Base-by-base conservation (phyloP, 2,329 filamentous ascomycete species). In the Nemania serpens region DNA sequence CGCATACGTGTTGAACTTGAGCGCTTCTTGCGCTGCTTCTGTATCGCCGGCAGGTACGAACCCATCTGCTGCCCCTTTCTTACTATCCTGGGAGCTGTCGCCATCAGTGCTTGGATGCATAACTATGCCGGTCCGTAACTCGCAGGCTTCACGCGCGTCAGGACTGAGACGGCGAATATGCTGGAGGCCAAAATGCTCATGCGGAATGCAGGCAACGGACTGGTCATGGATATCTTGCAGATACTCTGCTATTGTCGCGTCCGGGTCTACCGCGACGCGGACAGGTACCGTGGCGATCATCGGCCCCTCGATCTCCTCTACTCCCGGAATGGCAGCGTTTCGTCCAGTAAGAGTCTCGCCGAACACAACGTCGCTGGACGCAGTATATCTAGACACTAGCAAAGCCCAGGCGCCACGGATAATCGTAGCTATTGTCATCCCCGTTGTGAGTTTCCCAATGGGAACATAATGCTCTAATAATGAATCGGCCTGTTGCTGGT, bases 121-220 rank as follows among this genome's bases (percentile, higher is more conserved):
- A 0, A 85, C 81, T 1, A 87, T 71, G 7, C 83, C 79, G 0
- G 82, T 85, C 6, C 81, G 79, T 47, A 86, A 77, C 63, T 85
- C 80, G 66, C 84, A 86, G 2, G 84, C 84, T 60, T 83, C 77
- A 10, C 81, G 76, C 4, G 82, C 80, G 59, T 86, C 83, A 1
- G 78, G 75, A 66, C 82, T 84, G 12, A 88, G 73, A 20, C 79
- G 78, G 10, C 85, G 82, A 61, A 88, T 88, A 63, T 86, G 77
- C 66, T 87, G 84, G 46, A 87, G 75, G 18, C 85, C 85, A 51
- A 83, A 79, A 70, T 91, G 87, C 71, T 91, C 85, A 69, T 89
- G 82, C 0, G 86, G 83, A 5, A 89, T 88, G 65, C 85, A 82
- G 2, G 79, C 74, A 0, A 85, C 78, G 0, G 81, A 84, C 56